Base-by-base conservation (phyloP, 257 asterid species). In the Gardenia jasminoides region DNA sequence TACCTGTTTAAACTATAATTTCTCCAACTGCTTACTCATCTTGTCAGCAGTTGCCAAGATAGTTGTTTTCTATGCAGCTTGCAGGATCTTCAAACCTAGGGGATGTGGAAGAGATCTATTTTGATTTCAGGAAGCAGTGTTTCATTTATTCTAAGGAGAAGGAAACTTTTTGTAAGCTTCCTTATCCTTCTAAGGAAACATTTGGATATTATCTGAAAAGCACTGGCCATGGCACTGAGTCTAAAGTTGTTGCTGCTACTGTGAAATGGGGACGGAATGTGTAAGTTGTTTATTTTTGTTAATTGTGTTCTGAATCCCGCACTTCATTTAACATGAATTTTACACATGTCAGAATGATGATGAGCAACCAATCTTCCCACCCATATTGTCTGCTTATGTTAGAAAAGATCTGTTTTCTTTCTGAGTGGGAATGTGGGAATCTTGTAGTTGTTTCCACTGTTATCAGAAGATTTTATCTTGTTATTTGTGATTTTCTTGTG, bases 191-290 rank as follows among this genome's bases (percentile, higher is more conserved):
- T 70, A 95, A 95, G 87, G 99, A 93, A 86, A 86, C 94, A 79
- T 85, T 95, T 82, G 98, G 97, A 72, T 88, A 88, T 88, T 95
- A 92, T 84, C 92, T 93, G 52, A 95, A 89, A 90, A 89, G 84
- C 81, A 88, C 99, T 76, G 98, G 98, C 70, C 88, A 93, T 89
- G 98, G 99, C 61, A 92, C 99, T 43, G 98, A 92, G 66, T 94
- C 99, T 83, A 95, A 92, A 88, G 82, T 93, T 84, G 41, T 78
- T 78, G 78, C 96, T 47, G 98, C 97, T 59, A 81, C 89, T 20
- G 98, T 93, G 85, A 95, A 93, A 83, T 95, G 99, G 99, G 99
- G 99, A 83, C 91, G 98, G 78, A 95, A 95, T 82, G 92, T 89
- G 99, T 95, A 88, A 83, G 99, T 88, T 66, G 74, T 82, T 71